These are phyloP conservation scores for Spatholobus suberectus DNA, from an alignment of 306 rosid genomes.

Conservation along the genomic window DNA sequence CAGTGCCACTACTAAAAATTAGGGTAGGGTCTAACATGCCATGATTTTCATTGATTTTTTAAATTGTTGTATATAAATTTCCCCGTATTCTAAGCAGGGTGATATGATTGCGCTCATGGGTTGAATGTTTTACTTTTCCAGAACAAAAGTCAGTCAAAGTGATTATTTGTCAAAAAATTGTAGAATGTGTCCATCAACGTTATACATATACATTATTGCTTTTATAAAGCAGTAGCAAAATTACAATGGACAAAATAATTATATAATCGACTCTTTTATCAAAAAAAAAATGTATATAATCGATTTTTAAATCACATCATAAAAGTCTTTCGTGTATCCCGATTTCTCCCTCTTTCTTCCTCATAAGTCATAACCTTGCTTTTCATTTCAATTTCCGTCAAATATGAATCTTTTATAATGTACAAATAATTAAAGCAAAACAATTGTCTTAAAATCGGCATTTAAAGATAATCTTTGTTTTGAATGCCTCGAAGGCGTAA, in stretches of 20 bases:
- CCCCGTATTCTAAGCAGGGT: conserved; percentile 42
- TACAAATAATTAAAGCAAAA: neutral
- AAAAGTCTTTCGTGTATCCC: conserved; percentile 35
- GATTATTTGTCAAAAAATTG: conserved; percentile 59
- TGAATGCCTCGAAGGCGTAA: neutral
- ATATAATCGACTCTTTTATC: conserved; percentile 35
- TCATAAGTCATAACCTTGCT: neutral
- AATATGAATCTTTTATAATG: neutral
- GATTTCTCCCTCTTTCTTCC: neutral
- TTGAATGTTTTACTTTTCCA: conserved; percentile 53
- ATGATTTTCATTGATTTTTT: conserved; percentile 8
- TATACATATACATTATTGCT: conserved; percentile 25
- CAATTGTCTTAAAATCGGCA: neutral
- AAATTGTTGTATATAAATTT: conserved; percentile 19
- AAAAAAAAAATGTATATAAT: too few relatives aligned
- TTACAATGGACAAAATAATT: conserved; percentile 44
- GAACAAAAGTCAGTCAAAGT: conserved; percentile 62
- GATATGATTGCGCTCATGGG: conserved; percentile 59
- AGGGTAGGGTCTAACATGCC: conserved; percentile 40
- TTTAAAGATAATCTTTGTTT: neutral
- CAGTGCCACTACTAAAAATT: neutral
- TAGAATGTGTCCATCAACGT: conserved; percentile 50
- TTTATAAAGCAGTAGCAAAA: conserved; percentile 44
- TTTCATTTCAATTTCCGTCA: neutral
- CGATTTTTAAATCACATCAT: conserved; percentile 47